Conservation (phyloP, 1,284 basidiomycete species). For the Thelephora terrestris region DNA sequence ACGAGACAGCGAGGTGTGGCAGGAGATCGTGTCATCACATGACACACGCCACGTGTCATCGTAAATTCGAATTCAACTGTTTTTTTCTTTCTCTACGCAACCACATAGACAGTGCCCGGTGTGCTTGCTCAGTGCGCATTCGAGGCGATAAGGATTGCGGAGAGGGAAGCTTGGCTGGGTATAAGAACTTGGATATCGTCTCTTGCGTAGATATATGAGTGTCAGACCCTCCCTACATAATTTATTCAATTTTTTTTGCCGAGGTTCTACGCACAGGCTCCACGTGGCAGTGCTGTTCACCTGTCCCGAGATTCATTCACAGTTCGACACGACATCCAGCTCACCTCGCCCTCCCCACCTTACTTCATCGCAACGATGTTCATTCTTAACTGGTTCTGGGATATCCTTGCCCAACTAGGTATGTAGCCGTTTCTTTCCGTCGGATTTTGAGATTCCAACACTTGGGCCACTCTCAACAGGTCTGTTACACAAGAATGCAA, state of each 20-base stretch:
- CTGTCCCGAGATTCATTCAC: background rate
- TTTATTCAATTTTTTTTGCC: slow-evolving; percentile 1
- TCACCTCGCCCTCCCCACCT: slow-evolving; percentile 6
- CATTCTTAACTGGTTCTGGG: slow-evolving; percentile 93
- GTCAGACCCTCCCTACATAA: slow-evolving; percentile 68
- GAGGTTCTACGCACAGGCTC: background rate
- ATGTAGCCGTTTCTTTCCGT: slow-evolving; percentile 17
- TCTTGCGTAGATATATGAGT: slow-evolving; percentile 31
- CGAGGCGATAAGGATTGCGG: slow-evolving; percentile 68
- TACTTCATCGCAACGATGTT: slow-evolving; percentile 46
- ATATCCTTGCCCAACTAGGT: slow-evolving; percentile 87
- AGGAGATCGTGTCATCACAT: background rate
- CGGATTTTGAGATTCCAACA: background rate
- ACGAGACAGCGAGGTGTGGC: no score
- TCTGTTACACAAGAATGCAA: slow-evolving; percentile 97
- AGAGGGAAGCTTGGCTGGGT: slow-evolving; percentile 45
- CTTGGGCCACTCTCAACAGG: slow-evolving; percentile 37
- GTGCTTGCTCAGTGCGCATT: slow-evolving; percentile 27
- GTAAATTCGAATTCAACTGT: background rate
- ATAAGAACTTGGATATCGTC: slow-evolving; percentile 49
- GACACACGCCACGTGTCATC: background rate
- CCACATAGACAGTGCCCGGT: slow-evolving; percentile 72
- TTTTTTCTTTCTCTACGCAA: slow-evolving; percentile 33
- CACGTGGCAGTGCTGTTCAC: background rate
- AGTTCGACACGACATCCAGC: no score